phyloP scores from a whole-genome alignment of 179 eudicot species.

The Nepenthes alata region DNA sequence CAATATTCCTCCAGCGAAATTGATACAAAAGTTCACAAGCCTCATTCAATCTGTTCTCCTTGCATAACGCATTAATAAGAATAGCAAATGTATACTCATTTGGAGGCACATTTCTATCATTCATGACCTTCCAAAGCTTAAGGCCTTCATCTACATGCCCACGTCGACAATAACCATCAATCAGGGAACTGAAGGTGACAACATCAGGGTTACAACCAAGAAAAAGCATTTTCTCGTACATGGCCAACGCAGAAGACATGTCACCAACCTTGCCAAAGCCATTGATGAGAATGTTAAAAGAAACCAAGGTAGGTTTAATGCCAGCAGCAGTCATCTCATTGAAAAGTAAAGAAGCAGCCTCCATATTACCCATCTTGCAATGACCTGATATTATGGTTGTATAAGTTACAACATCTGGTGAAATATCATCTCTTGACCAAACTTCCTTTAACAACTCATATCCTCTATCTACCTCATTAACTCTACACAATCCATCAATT shows the following conservation, averaged over 20 bases:
- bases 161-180: conserved; percentile 57
- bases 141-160: conserved; percentile 57
- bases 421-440: conserved; percentile 23
- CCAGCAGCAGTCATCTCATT: conserved; percentile 50
- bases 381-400: conserved; percentile 63
- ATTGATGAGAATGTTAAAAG: conserved; percentile 59
- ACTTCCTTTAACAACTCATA: conserved; percentile 39
- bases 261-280: conserved; percentile 72
- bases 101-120: conserved; percentile 34
- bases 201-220: conserved; percentile 68
- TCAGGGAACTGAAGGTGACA: conserved; percentile 54
- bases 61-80: conserved; percentile 63
- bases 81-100: conserved; percentile 56
- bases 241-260: conserved; percentile 37
- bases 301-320: conserved; percentile 49
- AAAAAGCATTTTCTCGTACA: conserved; percentile 50
- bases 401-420: conserved; percentile 66
- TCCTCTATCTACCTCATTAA: conserved; percentile 39
- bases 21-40: conserved; percentile 54
- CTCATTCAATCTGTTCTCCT: conserved; percentile 58
- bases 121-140: conserved; percentile 59
- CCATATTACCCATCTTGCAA: conserved; percentile 59
- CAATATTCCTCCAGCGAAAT: conserved; percentile 50
- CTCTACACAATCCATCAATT: conserved; percentile 56
- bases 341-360: conserved; percentile 39